Conservation (phyloP, 257 asterid species). For the Solanum corneliomulleri region DNA sequence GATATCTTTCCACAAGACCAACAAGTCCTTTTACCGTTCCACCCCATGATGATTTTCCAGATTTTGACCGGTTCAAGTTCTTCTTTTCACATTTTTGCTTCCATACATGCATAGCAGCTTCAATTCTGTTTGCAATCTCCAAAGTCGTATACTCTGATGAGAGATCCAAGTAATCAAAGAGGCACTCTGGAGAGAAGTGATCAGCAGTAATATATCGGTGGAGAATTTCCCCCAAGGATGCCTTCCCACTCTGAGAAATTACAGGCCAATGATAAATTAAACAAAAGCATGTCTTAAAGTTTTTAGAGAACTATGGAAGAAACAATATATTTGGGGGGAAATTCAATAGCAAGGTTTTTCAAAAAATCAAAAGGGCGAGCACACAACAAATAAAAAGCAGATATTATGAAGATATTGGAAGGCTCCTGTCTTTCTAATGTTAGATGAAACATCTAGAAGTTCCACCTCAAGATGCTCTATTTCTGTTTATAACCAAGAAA, state of each 20-base stretch:
- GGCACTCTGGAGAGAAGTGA: slow-evolving; percentile 66
- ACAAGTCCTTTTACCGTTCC: slow-evolving; percentile 43
- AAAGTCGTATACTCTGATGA: slow-evolving; percentile 65
- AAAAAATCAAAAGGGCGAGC: background rate
- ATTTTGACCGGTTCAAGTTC: slow-evolving; percentile 23
- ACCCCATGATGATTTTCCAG: slow-evolving; percentile 51
- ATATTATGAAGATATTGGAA: background rate
- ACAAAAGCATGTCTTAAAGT: background rate
- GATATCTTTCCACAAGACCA: slow-evolving; percentile 45
- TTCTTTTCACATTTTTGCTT: slow-evolving; percentile 47
- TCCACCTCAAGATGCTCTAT: background rate
- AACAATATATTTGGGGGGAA: background rate
- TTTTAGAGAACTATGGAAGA: background rate
- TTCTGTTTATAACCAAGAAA: background rate
- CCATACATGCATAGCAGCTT: slow-evolving; percentile 70
- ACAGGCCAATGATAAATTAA: background rate
- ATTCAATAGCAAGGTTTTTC: background rate
- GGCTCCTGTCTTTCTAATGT: background rate
- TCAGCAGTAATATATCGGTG: slow-evolving; percentile 60
- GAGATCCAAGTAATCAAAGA: slow-evolving; percentile 60
- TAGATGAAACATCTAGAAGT: background rate
- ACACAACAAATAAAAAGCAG: background rate
- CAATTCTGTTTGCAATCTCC: slow-evolving; percentile 76
- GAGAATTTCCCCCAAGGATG: slow-evolving; percentile 69
- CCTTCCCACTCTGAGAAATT: slow-evolving; percentile 62